Percentiles rank a stretch among this genome's conserved stretches.
These are phyloP conservation scores for Malassezia brasiliensis DNA, from an alignment of 1,284 basidiomycete genomes.

Conservation along the genomic window DNA sequence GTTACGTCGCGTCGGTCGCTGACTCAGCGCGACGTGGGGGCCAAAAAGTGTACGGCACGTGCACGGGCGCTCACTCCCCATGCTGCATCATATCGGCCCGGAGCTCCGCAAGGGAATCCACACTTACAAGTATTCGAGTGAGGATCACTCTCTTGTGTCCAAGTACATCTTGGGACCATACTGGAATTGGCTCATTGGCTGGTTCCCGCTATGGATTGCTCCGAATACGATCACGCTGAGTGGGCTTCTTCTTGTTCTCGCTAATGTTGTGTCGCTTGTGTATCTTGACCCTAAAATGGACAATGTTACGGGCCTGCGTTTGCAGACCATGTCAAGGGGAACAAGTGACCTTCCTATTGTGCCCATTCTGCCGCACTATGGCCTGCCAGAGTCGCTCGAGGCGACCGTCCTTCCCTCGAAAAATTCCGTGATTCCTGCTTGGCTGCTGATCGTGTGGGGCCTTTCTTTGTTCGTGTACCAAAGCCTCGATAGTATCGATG, in stretches of 20 bases:
- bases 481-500: conserved; percentile 77
- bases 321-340: conserved; percentile 13
- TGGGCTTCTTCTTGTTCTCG: conserved; percentile 69
- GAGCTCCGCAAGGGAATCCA: conserved; percentile 52
- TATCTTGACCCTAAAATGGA: conserved; percentile 28
- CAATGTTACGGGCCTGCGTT: conserved; percentile 30
- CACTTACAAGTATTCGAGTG: conserved; percentile 56
- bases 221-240: conserved; percentile 61
- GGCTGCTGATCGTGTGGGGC: conserved; percentile 57
- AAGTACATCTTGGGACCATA: conserved; percentile 76
- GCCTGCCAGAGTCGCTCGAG: conserved; percentile 19
- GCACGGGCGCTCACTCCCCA: conserved; percentile 1
- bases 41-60: background rate
- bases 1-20: background rate
- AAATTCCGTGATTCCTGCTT: conserved; percentile 20
- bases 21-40: background rate
- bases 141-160: conserved; percentile 56
- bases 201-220: conserved; percentile 77
- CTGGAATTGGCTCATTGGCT: conserved; percentile 86
- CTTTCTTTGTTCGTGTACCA: conserved; percentile 86
- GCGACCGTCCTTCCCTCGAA: background rate
- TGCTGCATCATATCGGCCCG: conserved; percentile 49
- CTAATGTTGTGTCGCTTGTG: conserved; percentile 74
- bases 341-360: conserved; percentile 20
- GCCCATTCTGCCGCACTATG: conserved; percentile 26